phyloP scores from a whole-genome alignment of 441 rosid species.

The Gossypium aridum region DNA sequence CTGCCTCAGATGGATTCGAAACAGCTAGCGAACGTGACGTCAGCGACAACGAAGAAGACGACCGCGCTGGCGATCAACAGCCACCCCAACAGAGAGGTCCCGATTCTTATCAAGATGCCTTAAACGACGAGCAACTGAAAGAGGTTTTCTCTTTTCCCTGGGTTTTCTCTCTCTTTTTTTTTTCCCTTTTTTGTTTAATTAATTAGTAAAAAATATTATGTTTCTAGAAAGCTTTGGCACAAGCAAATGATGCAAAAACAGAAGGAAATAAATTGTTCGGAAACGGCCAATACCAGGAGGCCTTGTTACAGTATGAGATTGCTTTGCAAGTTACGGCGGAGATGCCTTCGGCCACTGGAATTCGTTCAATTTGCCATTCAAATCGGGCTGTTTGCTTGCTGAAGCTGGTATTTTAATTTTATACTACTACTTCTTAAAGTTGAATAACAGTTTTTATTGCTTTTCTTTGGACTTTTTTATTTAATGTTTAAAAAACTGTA shows the following conservation, averaged over 20 bases:
- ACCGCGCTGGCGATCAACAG: conserved; percentile 4
- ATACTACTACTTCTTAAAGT: neutral
- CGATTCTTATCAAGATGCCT: conserved; percentile 19
- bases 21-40: conserved; percentile 1
- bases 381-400: conserved; percentile 76
- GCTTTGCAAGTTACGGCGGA: conserved; percentile 56
- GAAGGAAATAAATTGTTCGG: conserved; percentile 75
- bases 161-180: neutral
- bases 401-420: conserved; percentile 45
- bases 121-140: conserved; percentile 29
- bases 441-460: neutral
- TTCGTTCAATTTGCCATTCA: conserved; percentile 67
- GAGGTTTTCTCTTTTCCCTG: conserved; percentile 31
- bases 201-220: neutral
- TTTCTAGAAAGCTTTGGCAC: conserved; percentile 44
- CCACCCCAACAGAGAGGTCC: conserved; percentile 7
- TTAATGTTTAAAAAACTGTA: neutral
- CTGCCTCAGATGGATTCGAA: neutral
- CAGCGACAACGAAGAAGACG: neutral
- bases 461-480: neutral
- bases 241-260: conserved; percentile 67
- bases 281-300: conserved; percentile 70
- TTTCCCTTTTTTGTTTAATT: neutral
- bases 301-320: conserved; percentile 51
- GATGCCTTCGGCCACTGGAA: conserved; percentile 34